phyloP scores from a whole-genome alignment of 2,329 filamentous ascomycete genomes.

The Diplodia scrobiculata region DNA sequence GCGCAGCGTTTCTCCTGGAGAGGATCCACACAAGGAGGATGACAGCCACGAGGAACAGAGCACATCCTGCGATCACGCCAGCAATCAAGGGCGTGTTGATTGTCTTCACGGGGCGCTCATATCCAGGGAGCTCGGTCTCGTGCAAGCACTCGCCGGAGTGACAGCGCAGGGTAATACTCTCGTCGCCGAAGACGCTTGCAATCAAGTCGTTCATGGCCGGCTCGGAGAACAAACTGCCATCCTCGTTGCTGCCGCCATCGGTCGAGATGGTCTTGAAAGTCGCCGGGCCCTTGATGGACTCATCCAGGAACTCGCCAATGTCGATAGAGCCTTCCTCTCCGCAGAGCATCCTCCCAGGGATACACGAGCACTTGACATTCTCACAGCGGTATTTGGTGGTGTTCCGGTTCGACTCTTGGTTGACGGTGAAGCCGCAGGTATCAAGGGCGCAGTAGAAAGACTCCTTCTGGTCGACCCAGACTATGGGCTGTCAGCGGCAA shows the following conservation, averaged over 20 bases:
- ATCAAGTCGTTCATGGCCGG: constrained; percentile 92
- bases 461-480: constrained; percentile 92
- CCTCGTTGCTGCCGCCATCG: constrained; percentile 58
- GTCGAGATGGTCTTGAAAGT: constrained; percentile 71
- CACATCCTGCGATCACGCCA: constrained; percentile 81
- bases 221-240: constrained; percentile 84
- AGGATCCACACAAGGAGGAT: constrained; percentile 86
- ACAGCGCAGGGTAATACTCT: constrained; percentile 82
- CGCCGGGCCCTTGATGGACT: constrained; percentile 84
- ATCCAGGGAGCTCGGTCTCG: constrained; percentile 89
- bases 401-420: constrained; percentile 71
- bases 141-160: constrained; percentile 89
- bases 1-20: constrained; percentile 67
- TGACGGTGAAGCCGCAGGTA: constrained; percentile 72
- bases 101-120: constrained; percentile 80
- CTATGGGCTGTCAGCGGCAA: constrained; percentile 50
- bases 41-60: constrained; percentile 84
- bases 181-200: constrained; percentile 83
- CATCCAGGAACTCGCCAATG: constrained; percentile 80
- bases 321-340: constrained; percentile 90
- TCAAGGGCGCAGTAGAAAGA: constrained; percentile 95
- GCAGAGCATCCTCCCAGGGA: constrained; percentile 89
- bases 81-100: constrained; percentile 98
- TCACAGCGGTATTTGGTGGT: constrained; percentile 83
- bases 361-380: constrained; percentile 81